phyloP scores from a whole-genome alignment of 768 basidiomycete species.

The Rhizopogon vesiculosus region DNA sequence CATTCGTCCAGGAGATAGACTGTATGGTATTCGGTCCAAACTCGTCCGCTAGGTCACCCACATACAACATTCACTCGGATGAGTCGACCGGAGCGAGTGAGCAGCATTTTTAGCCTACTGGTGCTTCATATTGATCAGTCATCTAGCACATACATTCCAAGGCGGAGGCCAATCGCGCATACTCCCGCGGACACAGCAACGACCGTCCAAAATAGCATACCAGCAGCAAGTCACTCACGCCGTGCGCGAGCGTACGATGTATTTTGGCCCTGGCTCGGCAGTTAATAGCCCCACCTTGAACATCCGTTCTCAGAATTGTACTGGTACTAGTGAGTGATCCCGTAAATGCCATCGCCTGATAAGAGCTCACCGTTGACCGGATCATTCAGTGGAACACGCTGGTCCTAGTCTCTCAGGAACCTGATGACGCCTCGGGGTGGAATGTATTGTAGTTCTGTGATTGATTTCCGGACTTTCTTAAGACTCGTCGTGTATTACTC shows the following conservation, averaged over 20 bases:
- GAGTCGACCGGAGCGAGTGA: not conserved
- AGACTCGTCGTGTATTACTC: too few relatives aligned
- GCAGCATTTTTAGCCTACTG: too few relatives aligned
- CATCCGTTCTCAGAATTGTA: not conserved
- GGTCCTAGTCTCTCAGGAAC: not conserved
- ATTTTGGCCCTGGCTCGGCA: not conserved
- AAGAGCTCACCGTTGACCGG: not conserved
- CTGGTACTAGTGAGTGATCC: not conserved
- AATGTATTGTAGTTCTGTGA: too few relatives aligned
- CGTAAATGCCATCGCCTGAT: not conserved
- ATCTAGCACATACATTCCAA: not conserved
- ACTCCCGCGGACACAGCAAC: not conserved
- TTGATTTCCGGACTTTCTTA: too few relatives aligned
- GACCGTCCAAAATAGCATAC: not conserved
- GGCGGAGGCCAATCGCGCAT: not conserved
- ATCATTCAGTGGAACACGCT: not conserved
- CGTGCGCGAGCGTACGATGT: not conserved
- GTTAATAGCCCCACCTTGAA: not conserved
- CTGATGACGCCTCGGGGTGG: too few relatives aligned
- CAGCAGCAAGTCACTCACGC: not conserved
- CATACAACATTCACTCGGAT: not conserved
- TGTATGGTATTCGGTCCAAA: too few relatives aligned
- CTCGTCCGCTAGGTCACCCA: too few relatives aligned
- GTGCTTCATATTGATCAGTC: not conserved
- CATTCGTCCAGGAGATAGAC: too few relatives aligned